These are phyloP conservation scores for Typha latifolia DNA, from an alignment of 176 grass and related monocot genomes.

Conservation along the genomic window DNA sequence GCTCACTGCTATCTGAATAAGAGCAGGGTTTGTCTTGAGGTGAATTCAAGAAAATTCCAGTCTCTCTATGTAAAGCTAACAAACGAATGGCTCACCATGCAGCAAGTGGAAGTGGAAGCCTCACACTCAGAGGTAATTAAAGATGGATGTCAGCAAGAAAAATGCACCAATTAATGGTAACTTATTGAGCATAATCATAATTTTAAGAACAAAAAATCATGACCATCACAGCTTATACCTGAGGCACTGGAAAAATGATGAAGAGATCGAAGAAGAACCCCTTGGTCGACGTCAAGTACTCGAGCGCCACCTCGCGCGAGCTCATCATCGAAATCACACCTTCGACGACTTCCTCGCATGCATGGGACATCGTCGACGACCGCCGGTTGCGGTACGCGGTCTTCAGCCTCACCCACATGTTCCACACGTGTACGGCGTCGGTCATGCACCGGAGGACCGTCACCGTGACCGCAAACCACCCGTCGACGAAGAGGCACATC, in stretches of 20 bases:
- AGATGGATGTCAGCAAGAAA: too few relatives aligned
- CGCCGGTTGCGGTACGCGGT: not conserved
- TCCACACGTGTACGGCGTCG: constrained; percentile 68
- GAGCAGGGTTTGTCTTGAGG: too few relatives aligned
- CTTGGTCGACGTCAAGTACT: constrained; percentile 33
- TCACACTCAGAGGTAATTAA: too few relatives aligned
- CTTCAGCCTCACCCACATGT: constrained; percentile 51
- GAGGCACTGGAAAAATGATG: constrained; percentile 67
- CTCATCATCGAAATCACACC: constrained; percentile 1
- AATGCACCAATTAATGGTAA: not conserved
- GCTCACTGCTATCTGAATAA: too few relatives aligned
- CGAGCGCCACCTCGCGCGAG: constrained; percentile 1
- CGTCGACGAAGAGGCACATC: constrained; percentile 91
- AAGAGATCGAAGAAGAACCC: constrained; percentile 60
- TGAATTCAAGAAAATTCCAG: too few relatives aligned
- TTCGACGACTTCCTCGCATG: constrained; percentile 27
- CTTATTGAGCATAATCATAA: not conserved
- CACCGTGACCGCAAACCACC: constrained; percentile 71
- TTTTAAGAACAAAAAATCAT: not conserved
- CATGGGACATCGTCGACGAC: not conserved
- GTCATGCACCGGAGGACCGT: constrained; percentile 68
- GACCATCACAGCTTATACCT: constrained; percentile 27
- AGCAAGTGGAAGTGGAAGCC: too few relatives aligned
- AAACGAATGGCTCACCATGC: too few relatives aligned
- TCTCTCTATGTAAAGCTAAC: too few relatives aligned